Evolutionary conservation across 495 filamentous ascomycete species (phyloP).

Genomic region (Penicillium fimorum): DNA sequence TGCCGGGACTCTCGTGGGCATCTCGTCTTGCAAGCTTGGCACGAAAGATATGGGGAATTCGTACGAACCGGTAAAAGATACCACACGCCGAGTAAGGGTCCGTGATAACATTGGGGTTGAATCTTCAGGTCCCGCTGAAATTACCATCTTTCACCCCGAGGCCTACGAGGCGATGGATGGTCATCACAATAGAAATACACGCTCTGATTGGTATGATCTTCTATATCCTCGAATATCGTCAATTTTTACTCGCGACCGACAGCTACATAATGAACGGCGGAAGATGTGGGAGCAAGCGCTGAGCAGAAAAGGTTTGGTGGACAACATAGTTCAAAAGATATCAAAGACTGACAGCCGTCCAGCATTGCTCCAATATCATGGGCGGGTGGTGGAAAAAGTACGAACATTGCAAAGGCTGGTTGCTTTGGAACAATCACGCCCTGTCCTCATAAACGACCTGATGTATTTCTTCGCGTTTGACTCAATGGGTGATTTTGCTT

Average conservation of each 20-base stretch:
- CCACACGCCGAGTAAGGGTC: neutral
- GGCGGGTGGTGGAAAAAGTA: neutral
- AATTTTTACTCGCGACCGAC: conserved; percentile 33
- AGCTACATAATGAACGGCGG: conserved; percentile 28
- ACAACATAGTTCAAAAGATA: neutral
- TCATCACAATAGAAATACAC: conserved; percentile 22
- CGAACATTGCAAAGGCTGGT: neutral
- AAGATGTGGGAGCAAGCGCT: conserved; percentile 35
- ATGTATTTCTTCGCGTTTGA: conserved; percentile 43
- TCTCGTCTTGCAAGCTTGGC: conserved; percentile 29
- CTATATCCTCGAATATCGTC: conserved; percentile 35
- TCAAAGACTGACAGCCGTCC: neutral
- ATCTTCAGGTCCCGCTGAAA: conserved; percentile 28
- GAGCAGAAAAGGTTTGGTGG: conserved; percentile 18
- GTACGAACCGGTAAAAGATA: conserved; percentile 32
- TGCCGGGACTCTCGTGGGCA: conserved; percentile 32
- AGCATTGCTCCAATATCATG: conserved; percentile 8
- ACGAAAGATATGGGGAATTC: conserved; percentile 38
- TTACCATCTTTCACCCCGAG: conserved; percentile 36
- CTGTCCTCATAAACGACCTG: conserved; percentile 29
- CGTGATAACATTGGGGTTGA: too few relatives aligned
- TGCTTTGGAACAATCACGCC: conserved; percentile 1
- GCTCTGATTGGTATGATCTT: conserved; percentile 44
- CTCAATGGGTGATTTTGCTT: conserved; percentile 45
- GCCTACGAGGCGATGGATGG: conserved; percentile 29